Conservation (phyloP, 495 filamentous ascomycete species). For the Parathielavia hyrcaniae region DNA sequence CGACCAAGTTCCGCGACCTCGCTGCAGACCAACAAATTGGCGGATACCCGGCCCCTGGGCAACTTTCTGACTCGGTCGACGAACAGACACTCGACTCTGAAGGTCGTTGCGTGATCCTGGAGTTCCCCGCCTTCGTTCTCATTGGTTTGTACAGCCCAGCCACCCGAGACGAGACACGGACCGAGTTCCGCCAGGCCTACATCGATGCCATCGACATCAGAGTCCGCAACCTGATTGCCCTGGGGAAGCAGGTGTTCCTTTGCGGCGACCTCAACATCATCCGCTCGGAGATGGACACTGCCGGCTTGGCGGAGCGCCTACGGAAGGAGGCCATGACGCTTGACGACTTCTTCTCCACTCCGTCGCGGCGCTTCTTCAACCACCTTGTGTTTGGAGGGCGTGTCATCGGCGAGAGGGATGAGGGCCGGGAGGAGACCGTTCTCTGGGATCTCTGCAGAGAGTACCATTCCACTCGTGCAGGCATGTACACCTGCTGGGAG, state of each 20-base stretch:
- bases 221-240: conserved; percentile 71
- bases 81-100: conserved; percentile 74
- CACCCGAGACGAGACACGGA: conserved; percentile 74
- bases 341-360: conserved; percentile 56
- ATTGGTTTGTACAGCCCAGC: conserved; percentile 89
- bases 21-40: conserved; percentile 77
- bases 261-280: conserved; percentile 90
- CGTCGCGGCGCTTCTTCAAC: conserved; percentile 78
- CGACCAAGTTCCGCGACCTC: conserved; percentile 67
- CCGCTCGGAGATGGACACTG: conserved; percentile 64
- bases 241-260: conserved; percentile 76
- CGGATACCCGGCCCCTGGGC: conserved; percentile 71
- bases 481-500: conserved; percentile 89
- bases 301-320: conserved; percentile 60
- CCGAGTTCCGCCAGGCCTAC: conserved; percentile 76
- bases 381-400: conserved; percentile 68
- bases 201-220: conserved; percentile 72
- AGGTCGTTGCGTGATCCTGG: conserved; percentile 85
- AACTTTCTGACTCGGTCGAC: conserved; percentile 60
- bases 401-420: conserved; percentile 63
- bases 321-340: conserved; percentile 51
- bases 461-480: conserved; percentile 69
- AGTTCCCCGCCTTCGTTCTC: conserved; percentile 92
- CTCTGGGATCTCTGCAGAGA: conserved; percentile 81
- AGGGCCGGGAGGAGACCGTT: conserved; percentile 64